Evolutionary conservation across 768 basidiomycete genomes (phyloP).

Genomic region (Collybiopsis luxurians): DNA sequence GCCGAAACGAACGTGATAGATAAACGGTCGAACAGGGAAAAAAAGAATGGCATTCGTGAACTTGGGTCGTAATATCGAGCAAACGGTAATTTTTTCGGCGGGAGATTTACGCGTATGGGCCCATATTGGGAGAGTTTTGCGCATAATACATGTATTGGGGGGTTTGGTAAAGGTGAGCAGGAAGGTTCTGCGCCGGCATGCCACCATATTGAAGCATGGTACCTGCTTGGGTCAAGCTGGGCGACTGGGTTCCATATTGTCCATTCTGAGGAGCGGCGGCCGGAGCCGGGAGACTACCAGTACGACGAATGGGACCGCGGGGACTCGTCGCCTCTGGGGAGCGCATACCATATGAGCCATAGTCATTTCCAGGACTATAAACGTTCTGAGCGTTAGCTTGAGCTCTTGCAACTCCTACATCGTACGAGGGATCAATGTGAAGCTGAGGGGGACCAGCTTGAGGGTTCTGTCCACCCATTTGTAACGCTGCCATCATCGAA

Average conservation of each 20-base stretch:
- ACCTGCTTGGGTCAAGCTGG: constrained; percentile 54
- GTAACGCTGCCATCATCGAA: constrained; percentile 90
- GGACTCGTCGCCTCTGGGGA: constrained; percentile 45
- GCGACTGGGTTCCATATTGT: constrained; percentile 60
- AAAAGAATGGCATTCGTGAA: constrained; percentile 42
- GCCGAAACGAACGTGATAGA: constrained; percentile 30
- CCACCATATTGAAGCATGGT: constrained; percentile 60
- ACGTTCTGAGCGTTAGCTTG: constrained; percentile 29
- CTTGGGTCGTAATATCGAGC: constrained; percentile 23
- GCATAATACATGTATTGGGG: constrained; percentile 81
- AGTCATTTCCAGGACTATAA: constrained; percentile 42
- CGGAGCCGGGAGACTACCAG: constrained; percentile 45
- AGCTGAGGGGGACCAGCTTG: constrained; percentile 75
- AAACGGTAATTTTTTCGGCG: constrained; percentile 22
- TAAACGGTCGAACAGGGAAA: constrained; percentile 26
- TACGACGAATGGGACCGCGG: constrained; percentile 50
- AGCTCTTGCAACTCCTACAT: constrained; percentile 36
- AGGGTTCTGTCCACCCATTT: constrained; percentile 87
- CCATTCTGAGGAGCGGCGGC: constrained; percentile 39
- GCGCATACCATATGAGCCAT: constrained; percentile 48
- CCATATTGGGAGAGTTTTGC: constrained; percentile 76
- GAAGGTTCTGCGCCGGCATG: constrained; percentile 56
- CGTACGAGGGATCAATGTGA: constrained; percentile 66
- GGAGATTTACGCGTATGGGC: constrained; percentile 56
- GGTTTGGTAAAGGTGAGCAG: constrained; percentile 65